phyloP scores from a whole-genome alignment of 139 green algal species.

The Desmodesmus armatus region DNA sequence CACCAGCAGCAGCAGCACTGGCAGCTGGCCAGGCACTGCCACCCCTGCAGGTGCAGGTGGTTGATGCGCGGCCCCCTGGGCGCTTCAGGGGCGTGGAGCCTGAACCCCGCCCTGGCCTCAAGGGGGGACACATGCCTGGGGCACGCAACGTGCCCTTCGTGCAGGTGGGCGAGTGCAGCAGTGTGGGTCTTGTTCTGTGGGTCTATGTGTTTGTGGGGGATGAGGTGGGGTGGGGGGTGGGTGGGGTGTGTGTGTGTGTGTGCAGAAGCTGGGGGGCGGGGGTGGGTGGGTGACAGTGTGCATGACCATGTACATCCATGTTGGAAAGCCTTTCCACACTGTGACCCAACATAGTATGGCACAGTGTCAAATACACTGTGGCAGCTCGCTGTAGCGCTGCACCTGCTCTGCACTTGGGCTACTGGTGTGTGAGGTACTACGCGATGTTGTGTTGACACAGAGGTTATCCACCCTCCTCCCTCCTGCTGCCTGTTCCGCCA shows the following conservation, averaged over 20 bases:
- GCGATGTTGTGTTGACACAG: background rate
- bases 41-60: conserved; percentile 51
- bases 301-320: too few species aligned
- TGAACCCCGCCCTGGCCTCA: conserved; percentile 86
- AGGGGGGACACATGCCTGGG: conserved; percentile 87
- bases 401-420: background rate
- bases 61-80: conserved; percentile 82
- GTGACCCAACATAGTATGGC: too few species aligned
- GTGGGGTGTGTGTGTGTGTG: too few species aligned
- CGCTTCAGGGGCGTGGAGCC: conserved; percentile 83
- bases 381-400: background rate
- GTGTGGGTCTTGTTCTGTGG: background rate
- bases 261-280: too few species aligned
- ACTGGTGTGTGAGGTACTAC: background rate
- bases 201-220: too few species aligned
- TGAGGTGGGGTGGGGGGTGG: too few species aligned
- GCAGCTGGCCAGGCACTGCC: background rate
- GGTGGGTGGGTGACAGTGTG: too few species aligned
- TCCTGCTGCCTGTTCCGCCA: background rate
- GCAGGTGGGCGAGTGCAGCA: conserved; percentile 59
- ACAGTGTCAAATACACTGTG: too few species aligned
- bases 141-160: conserved; percentile 84
- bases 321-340: too few species aligned
- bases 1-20: conserved; percentile 1
- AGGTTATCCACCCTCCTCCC: too few species aligned